Conservation (phyloP, 2,329 filamentous ascomycete species). For the Bipolaris gigantea region DNA sequence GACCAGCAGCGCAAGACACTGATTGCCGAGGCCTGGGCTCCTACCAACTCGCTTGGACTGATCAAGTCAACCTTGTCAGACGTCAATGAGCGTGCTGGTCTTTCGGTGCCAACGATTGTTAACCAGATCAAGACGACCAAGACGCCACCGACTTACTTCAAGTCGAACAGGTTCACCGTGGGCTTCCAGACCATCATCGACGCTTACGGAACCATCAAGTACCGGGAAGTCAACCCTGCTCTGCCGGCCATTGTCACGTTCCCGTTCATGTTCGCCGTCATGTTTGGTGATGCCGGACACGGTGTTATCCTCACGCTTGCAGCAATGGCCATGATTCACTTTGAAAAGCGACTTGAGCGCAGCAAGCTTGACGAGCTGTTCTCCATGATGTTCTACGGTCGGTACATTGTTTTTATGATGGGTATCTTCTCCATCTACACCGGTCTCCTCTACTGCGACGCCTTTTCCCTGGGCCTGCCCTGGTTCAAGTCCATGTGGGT, state of each 20-base stretch:
- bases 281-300: conserved; percentile 98
- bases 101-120: conserved; percentile 97
- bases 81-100: conserved; percentile 91
- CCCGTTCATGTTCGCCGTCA: conserved; percentile 99
- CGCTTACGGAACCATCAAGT: conserved; percentile 96
- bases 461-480: conserved; percentile 90
- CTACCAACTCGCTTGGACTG: conserved; percentile 82
- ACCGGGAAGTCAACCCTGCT: conserved; percentile 95
- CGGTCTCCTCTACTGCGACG: conserved; percentile 95
- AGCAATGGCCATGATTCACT: conserved; percentile 92
- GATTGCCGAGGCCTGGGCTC: conserved; percentile 97
- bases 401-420: conserved; percentile 99
- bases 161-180: conserved; percentile 98
- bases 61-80: conserved; percentile 95
- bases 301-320: conserved; percentile 84
- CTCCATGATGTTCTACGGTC: conserved; percentile 97
- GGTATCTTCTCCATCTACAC: conserved; percentile 96
- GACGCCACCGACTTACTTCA: conserved; percentile 94
- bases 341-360: conserved; percentile 76
- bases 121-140: conserved; percentile 97
- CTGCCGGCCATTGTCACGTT: conserved; percentile 96
- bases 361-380: conserved; percentile 98
- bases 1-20: conserved; percentile 93
- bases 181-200: conserved; percentile 99
- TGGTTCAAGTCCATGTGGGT: conserved; percentile 90